These are phyloP conservation scores for Colletotrichum sublineola DNA, from an alignment of 2,329 filamentous ascomycete species.

Conservation along the genomic window DNA sequence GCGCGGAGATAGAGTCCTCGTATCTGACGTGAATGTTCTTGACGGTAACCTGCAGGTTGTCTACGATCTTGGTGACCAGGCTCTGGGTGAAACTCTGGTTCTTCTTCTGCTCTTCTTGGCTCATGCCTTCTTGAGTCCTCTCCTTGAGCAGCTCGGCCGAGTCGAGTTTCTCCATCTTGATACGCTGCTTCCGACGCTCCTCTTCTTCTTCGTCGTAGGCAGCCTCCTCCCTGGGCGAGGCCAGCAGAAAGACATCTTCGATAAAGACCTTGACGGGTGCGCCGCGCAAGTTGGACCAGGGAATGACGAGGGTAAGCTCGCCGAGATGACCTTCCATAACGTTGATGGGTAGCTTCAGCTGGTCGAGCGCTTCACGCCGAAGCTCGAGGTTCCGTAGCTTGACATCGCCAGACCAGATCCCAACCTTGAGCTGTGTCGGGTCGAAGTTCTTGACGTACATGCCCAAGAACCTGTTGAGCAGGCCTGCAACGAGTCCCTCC, in stretches of 20 bases:
- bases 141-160: slow-evolving; percentile 96
- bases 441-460: slow-evolving; percentile 99
- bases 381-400: slow-evolving; percentile 94
- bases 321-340: slow-evolving; percentile 96
- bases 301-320: slow-evolving; percentile 90
- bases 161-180: slow-evolving; percentile 99
- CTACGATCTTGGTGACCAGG: slow-evolving; percentile 94
- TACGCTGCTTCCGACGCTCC: slow-evolving; percentile 83
- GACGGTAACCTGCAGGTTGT: slow-evolving; percentile 97
- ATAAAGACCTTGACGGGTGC: slow-evolving; percentile 96
- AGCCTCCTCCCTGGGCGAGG: slow-evolving; percentile 94
- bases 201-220: slow-evolving; percentile 96
- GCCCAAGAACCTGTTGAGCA: slow-evolving; percentile 99
- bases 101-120: slow-evolving; percentile 94
- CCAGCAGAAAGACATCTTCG: slow-evolving; percentile 95
- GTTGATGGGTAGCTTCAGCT: slow-evolving; percentile 95
- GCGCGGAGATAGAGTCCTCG: slow-evolving; percentile 95
- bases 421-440: slow-evolving; percentile 95
- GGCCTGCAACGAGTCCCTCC: slow-evolving; percentile 94
- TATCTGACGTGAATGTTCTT: slow-evolving; percentile 99
- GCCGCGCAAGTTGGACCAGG: slow-evolving; percentile 96
- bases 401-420: slow-evolving; percentile 99
- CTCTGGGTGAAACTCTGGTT: slow-evolving; percentile 98
- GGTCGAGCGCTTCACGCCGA: slow-evolving; percentile 93
- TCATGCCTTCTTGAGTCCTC: slow-evolving; percentile 91